These are phyloP conservation scores for Debaryomycetaceae sp. DNA, from an alignment of 1,139 yeast genomes.

Conservation along the genomic window DNA sequence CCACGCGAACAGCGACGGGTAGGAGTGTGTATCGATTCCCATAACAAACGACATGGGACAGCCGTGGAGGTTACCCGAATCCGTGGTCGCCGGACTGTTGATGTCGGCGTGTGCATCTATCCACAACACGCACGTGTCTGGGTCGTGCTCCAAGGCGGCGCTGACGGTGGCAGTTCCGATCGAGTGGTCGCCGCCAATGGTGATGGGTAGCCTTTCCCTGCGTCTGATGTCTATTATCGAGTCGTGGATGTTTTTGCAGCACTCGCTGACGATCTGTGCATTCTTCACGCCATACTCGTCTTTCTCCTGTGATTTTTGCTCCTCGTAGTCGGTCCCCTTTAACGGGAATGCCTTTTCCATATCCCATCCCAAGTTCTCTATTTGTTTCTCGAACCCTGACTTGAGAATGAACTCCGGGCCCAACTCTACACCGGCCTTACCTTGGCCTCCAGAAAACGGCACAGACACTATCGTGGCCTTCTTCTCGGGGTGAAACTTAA, in stretches of 20 bases:
- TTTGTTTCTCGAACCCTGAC: constrained; percentile 64
- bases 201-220: constrained; percentile 65
- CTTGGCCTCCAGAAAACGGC: constrained; percentile 97
- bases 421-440: constrained; percentile 85
- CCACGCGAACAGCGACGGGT: constrained; percentile 77
- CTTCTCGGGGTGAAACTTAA: constrained; percentile 51
- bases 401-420: constrained; percentile 84
- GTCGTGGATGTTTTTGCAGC: constrained; percentile 62
- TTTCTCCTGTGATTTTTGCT: constrained; percentile 34
- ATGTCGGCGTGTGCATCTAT: constrained; percentile 98
- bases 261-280: constrained; percentile 71
- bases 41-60: constrained; percentile 90
- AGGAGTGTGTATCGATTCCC: constrained; percentile 64
- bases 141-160: constrained; percentile 75
- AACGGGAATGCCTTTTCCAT: constrained; percentile 58
- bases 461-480: constrained; percentile 69
- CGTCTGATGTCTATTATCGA: constrained; percentile 52
- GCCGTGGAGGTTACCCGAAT: constrained; percentile 91
- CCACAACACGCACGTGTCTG: constrained; percentile 91
- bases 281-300: constrained; percentile 65
- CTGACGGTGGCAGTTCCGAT: constrained; percentile 91
- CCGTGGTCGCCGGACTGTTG: constrained; percentile 84
- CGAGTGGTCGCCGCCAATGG: constrained; percentile 96
- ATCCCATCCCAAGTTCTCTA: constrained; percentile 71
- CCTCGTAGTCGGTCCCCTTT: constrained; percentile 41